Evolutionary conservation across 148 eudicot genomes (phyloP).

Genomic region (Rheum nobile): DNA sequence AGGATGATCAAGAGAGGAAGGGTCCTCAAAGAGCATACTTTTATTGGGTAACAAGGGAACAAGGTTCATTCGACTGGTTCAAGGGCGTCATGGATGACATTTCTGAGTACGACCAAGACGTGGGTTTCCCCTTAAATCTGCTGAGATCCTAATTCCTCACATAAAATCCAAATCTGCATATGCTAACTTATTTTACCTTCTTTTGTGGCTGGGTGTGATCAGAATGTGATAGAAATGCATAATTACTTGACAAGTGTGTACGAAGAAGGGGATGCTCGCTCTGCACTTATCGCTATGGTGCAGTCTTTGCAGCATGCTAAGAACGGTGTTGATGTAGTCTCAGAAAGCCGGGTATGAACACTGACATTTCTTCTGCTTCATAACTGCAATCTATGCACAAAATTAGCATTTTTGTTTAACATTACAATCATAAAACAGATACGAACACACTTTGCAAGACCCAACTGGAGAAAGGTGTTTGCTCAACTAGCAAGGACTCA

Average conservation of each 20-base stretch:
- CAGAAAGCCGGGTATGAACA: conserved; percentile 70
- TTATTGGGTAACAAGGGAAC: conserved; percentile 92
- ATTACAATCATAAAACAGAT: conserved; percentile 34
- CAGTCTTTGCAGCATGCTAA: conserved; percentile 93
- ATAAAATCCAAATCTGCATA: neutral
- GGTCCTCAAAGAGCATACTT: conserved; percentile 82
- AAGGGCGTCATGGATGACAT: conserved; percentile 94
- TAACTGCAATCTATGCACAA: neutral
- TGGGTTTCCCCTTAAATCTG: conserved; percentile 16
- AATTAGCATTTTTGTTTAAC: neutral
- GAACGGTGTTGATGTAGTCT: conserved; percentile 86
- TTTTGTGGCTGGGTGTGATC: conserved; percentile 3
- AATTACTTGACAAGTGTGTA: conserved; percentile 91
- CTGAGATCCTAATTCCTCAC: neutral
- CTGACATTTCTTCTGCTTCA: neutral
- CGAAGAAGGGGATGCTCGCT: conserved; percentile 97
- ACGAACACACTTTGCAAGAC: conserved; percentile 91
- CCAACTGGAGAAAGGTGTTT: conserved; percentile 96
- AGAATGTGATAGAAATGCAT: conserved; percentile 94
- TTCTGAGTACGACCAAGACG: conserved; percentile 60
- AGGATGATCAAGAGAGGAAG: conserved; percentile 26
- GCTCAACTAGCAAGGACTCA: conserved; percentile 35
- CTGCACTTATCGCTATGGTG: conserved; percentile 90
- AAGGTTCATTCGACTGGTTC: conserved; percentile 91
- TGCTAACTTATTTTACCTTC: neutral